Evolutionary conservation across 1,284 basidiomycete species (phyloP), one percentile per base, ranked within the genome.

Genomic region (Moesziomyces sp.): DNA sequence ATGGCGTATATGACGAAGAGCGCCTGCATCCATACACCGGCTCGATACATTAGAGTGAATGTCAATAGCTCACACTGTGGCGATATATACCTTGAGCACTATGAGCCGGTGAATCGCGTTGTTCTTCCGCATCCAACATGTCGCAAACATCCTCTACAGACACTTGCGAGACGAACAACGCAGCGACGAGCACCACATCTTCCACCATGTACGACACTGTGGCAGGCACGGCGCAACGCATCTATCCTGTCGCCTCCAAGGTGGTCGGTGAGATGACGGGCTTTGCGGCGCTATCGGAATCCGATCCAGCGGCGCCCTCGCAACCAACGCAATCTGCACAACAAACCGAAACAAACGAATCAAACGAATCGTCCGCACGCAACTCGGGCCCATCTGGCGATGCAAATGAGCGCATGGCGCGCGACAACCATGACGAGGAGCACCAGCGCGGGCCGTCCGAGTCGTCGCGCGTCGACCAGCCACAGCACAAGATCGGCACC

Each of bases 401-500:
- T 30, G 30, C 30, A 10, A 30, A 30, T 11, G 30, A 30, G 9
- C 43, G 45, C 21, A 28, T 49, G 21, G 61, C 43, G n/a, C 21
- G 61, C 1, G 50, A 65, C 3, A 28, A 55, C 45, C 18, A 18
- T n/a, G 24, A 23, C 6, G 45, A 47, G 30, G 58, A 60, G 18
- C 19, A 42, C 21, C 51, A 55, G 16, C 46, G 26, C 11, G 62
- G 58, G 5, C 62, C 69, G 0, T 72, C 69, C 6, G 16, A 40
- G 9, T 10, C 58, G 18, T 47, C 46, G 18, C 64, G 74, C 1
- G 13, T 61, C 4, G 50, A 43, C 9, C 51, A 62, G 48, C 7
- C 54, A 3, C 70, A 73, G 46, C 45, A 24, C 0, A 7, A 53
- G 14, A 68, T 67, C 43, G 64, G 72, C 10, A 74, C 67, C 43